Evolutionary conservation across 2,329 filamentous ascomycete genomes (phyloP), one percentile per base, ranked within the genome.

Genomic region (Ascomycota sp.): DNA sequence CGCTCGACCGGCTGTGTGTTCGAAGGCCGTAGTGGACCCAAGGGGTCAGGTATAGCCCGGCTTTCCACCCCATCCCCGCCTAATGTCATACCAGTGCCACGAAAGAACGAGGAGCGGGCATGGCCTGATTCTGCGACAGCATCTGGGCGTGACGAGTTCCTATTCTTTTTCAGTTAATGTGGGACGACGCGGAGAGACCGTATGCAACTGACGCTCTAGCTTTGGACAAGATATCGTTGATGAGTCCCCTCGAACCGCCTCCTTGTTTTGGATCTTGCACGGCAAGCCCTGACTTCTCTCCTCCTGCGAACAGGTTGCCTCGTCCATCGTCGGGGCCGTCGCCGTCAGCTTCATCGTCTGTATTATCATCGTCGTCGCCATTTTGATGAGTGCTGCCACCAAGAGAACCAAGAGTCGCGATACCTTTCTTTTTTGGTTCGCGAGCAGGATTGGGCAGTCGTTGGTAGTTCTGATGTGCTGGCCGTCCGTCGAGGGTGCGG

Each of bases 11-110:
- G 63, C 22, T 63, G 56, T 2, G 46, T 37, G 11, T 38, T 44
- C n/a, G 40, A 25, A 8, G 44, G 20, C 17, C 38, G 40, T 39
- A 50, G 13, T 38, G 42, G 35, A 4, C 49, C 48, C 0, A 36
- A 50, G 20, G 75, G 68, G 38, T 79, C 71, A 26, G 72, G 69
- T 30, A 89, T 67, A 17, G 59, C 57, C 34, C 71, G 68, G 40
- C 76, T 83, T 33, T 74, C 72, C 4, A 67, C 58, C 31, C 79
- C 78, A 32, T 89, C 80, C 35, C 79, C 78, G 35, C 81, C 81
- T 2, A 89, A 63, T 1, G 78, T 85, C 43, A 75, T 69, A 33
- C 79, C 81, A 19, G 69, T 55, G 35, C 81, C 80, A 31, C 61
- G 63, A 54, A 85, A 89, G 41, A 56, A 57, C 19, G 59, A 49